A percentile compares a stretch with the other conserved stretches of the same genome.
Evolutionary conservation across 441 rosid species (phyloP).

Genomic region (Gossypium schwendimanii): DNA sequence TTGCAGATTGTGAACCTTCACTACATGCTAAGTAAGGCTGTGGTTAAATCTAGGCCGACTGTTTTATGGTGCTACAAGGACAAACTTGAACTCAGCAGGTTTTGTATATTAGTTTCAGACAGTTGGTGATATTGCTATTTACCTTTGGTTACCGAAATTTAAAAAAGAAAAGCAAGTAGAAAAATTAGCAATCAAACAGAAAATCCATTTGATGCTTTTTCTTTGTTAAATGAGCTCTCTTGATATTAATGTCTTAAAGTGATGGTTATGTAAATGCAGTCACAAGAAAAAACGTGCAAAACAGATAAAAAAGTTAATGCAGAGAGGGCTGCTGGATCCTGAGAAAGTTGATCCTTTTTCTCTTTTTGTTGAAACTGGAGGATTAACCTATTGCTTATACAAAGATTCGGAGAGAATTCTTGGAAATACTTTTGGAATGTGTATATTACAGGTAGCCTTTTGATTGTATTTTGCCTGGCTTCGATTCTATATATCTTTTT

Average conservation of each 20-base stretch:
- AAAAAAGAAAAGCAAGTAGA: background rate
- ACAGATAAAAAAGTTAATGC: slow-evolving; percentile 79
- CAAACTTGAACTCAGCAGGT: slow-evolving; percentile 97
- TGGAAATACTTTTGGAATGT: slow-evolving; percentile 96
- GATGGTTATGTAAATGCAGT: slow-evolving; percentile 36
- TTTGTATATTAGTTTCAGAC: background rate
- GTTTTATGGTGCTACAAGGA: slow-evolving; percentile 95
- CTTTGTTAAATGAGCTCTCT: background rate
- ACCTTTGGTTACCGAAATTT: background rate
- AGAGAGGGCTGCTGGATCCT: slow-evolving; percentile 84
- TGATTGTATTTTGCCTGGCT: background rate
- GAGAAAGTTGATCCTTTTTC: slow-evolving; percentile 90
- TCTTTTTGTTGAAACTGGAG: slow-evolving; percentile 81
- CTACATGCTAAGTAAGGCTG: slow-evolving; percentile 70
- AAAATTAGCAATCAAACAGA: background rate
- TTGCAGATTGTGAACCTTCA: slow-evolving; percentile 90
- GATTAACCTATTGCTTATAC: slow-evolving; percentile 76
- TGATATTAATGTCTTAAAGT: background rate
- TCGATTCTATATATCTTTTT: background rate
- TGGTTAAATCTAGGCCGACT: slow-evolving; percentile 55
- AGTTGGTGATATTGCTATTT: background rate
- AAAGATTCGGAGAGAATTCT: slow-evolving; percentile 82
- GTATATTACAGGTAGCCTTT: slow-evolving; percentile 68
- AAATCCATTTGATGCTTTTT: background rate
- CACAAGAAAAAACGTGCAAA: slow-evolving; percentile 80